These are phyloP conservation scores for Echites panduratus DNA, from an alignment of 257 asterid genomes.

Conservation along the genomic window DNA sequence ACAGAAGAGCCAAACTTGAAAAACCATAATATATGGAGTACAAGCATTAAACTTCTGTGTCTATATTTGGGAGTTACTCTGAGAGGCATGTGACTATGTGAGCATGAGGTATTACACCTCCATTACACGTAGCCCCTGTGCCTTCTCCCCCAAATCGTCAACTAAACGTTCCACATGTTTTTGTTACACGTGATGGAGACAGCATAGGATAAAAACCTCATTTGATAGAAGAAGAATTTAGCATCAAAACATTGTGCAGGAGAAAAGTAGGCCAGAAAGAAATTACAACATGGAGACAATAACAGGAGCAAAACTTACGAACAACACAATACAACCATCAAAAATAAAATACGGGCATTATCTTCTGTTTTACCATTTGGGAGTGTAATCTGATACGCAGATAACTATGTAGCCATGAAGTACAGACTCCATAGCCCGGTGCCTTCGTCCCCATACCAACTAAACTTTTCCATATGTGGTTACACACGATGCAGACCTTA, in stretches of 20 bases:
- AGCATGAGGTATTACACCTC: conserved; percentile 14
- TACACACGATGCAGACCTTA: background rate
- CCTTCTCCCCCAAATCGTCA: conserved; percentile 19
- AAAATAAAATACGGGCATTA: conserved; percentile 27
- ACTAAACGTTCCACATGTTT: background rate
- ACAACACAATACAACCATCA: conserved; percentile 20
- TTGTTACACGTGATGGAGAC: too few relatives aligned
- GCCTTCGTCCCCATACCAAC: conserved; percentile 20
- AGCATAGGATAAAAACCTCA: background rate
- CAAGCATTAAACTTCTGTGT: conserved; percentile 57
- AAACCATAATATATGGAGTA: conserved; percentile 28
- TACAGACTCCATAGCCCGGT: conserved; percentile 8
- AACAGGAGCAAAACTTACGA: conserved; percentile 45
- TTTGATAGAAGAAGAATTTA: background rate
- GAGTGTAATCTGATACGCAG: background rate
- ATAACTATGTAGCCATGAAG: background rate
- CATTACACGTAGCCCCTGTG: conserved; percentile 15
- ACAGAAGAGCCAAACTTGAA: conserved; percentile 60
- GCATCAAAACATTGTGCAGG: background rate
- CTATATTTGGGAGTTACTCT: conserved; percentile 25
- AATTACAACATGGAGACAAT: background rate
- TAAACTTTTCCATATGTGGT: background rate
- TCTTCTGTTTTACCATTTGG: background rate
- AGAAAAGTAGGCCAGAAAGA: too few relatives aligned
- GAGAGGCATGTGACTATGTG: conserved; percentile 18